Evolutionary conservation across 2,329 filamentous ascomycete species (phyloP), one percentile per base, ranked within the genome.

Genomic region (Sporothrix inflata): DNA sequence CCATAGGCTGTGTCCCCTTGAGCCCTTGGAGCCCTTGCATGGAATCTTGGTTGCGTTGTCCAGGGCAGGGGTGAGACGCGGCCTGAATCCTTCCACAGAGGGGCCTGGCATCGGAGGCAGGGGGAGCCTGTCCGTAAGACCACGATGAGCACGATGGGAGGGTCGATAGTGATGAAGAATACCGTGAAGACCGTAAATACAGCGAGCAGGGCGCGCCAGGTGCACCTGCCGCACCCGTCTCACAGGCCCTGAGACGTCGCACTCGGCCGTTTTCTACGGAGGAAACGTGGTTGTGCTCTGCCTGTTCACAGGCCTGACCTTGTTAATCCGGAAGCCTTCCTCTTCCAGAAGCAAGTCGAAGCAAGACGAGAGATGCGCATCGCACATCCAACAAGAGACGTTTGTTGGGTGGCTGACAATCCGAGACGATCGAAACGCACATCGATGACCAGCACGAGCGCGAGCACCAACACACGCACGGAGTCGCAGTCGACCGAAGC

Each of bases 211-310:
- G 34, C 7, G 34, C 11, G 6, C 30, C n/a, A n/a, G n/a, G 34
- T 24, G n/a, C 60, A 19, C 16, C 30, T 42, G 60, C 60, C 19
- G 38, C 38, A 63, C 19, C 19, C 38, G 34, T 45, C 38, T 45
- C 38, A 45, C 38, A 61, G 34, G 61, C 21, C 63, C 63, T 66
- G 63, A 66, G 45, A 66, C 63, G 63, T 66, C 40, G 63, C 42
- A 66, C 63, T 66, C 63, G 61, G 40, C 14, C 40, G 61, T 47
- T 65, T 65, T 47, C 19, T n/a, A 47, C 40, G 21, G 38, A 24
- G 34, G 51, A 27, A n/a, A n/a, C n/a, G n/a, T n/a, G n/a, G n/a
- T n/a, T n/a, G n/a, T n/a, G n/a, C n/a, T n/a, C n/a, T n/a, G n/a
- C n/a, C n/a, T 14, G 21, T 12, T 55, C n/a, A 16, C 60, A 63